phyloP scores from a whole-genome alignment of 768 basidiomycete species.

The Kwoniella europaea region DNA sequence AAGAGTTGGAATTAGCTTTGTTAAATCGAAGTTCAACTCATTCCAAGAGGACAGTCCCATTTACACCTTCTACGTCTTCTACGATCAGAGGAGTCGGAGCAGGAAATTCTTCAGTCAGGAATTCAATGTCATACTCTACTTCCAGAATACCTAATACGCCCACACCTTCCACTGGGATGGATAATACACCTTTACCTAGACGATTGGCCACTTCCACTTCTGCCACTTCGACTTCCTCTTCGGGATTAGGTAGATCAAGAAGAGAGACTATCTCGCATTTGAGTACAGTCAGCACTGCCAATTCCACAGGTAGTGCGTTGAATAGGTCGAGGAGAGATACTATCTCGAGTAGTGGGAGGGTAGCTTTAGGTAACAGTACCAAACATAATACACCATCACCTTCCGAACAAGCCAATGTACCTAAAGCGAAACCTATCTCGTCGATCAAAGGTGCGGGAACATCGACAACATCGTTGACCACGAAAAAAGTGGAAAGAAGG shows the following conservation, averaged over 20 bases:
- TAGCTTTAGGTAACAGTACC: constrained; percentile 23
- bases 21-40: constrained; percentile 3
- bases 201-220: constrained; percentile 19
- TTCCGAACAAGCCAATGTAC: background rate
- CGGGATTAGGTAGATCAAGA: background rate
- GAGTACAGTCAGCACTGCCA: background rate
- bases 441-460: background rate
- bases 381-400: constrained; percentile 16
- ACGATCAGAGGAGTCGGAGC: background rate
- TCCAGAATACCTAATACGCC: constrained; percentile 19
- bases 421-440: background rate
- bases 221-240: background rate
- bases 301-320: background rate
- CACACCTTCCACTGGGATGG: constrained; percentile 8
- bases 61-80: background rate
- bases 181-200: constrained; percentile 23
- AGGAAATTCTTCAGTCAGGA: background rate
- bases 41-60: background rate
- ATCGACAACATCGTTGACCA: background rate
- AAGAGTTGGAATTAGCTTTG: constrained; percentile 23
- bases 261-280: constrained; percentile 2
- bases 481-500: constrained; percentile 16
- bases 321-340: constrained; percentile 1
- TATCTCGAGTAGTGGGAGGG: background rate
- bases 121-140: constrained; percentile 16